Evolutionary conservation across 192 early-diverging fungal genomes (phyloP).

Genomic region (Podila minutissima): DNA sequence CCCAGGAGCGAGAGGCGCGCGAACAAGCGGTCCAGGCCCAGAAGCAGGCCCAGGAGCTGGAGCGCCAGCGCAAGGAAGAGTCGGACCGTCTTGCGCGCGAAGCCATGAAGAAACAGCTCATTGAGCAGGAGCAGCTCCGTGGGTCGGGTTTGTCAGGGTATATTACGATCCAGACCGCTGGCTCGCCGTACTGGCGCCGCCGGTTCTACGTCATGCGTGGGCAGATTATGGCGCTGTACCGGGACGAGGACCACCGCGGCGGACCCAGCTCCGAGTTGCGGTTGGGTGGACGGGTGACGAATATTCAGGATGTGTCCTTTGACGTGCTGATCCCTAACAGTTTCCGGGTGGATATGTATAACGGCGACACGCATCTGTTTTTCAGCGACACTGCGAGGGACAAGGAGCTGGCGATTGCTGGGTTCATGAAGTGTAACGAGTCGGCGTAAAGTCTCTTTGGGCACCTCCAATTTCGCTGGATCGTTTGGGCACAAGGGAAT

Average conservation of each 20-base stretch:
- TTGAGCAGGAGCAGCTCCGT: constrained; percentile 35
- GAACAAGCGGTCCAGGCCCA: constrained; percentile 52
- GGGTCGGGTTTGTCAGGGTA: constrained; percentile 49
- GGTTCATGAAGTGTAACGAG: constrained; percentile 52
- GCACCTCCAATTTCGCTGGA: not conserved
- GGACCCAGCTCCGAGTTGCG: constrained; percentile 48
- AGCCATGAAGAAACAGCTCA: constrained; percentile 45
- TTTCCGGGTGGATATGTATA: constrained; percentile 57
- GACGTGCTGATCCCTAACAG: constrained; percentile 60
- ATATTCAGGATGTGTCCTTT: constrained; percentile 54
- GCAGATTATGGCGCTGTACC: constrained; percentile 55
- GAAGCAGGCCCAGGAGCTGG: constrained; percentile 32
- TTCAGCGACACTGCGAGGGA: constrained; percentile 50
- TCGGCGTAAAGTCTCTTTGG: constrained; percentile 20
- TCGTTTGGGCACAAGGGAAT: no score
- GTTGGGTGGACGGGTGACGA: constrained; percentile 44
- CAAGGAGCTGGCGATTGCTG: constrained; percentile 52
- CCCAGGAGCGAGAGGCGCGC: constrained; percentile 43
- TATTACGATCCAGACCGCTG: constrained; percentile 54
- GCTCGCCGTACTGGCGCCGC: constrained; percentile 63
- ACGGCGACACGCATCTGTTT: constrained; percentile 55
- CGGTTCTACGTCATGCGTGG: constrained; percentile 66
- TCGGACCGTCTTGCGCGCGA: constrained; percentile 36
- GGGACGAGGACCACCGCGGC: constrained; percentile 52
- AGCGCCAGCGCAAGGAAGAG: constrained; percentile 23